Evolutionary conservation across 768 basidiomycete species (phyloP).

Genomic region (Boletus rubropictus): DNA sequence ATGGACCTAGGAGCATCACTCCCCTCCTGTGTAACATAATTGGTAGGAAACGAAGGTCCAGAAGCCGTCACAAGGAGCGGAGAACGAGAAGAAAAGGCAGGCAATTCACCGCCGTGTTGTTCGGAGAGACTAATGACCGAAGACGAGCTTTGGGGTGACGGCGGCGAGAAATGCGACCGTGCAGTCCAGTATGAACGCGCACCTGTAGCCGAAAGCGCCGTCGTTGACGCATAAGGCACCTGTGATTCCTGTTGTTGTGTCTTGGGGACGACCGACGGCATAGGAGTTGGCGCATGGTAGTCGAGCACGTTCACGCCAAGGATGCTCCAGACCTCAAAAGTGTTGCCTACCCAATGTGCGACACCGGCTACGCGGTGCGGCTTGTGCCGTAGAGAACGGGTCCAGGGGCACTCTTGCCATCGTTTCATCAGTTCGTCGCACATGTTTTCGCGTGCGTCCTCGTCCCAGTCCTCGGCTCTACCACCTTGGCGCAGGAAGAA

Average conservation of each 20-base stretch:
- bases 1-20: conserved; percentile 19
- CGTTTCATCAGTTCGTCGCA: conserved; percentile 52
- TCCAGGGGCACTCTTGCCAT: conserved; percentile 71
- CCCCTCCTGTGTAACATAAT: conserved; percentile 5
- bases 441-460: conserved; percentile 43
- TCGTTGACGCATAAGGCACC: conserved; percentile 14
- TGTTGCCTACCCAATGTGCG: conserved; percentile 60
- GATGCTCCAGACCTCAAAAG: conserved; percentile 74
- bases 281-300: conserved; percentile 7
- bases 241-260: conserved; percentile 1
- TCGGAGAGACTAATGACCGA: conserved; percentile 15
- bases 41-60: conserved; percentile 7
- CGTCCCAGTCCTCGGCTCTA: conserved; percentile 60
- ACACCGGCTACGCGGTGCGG: conserved; percentile 1
- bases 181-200: conserved; percentile 22
- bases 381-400: conserved; percentile 35
- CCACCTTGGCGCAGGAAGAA: conserved; percentile 66
- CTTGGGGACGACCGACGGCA: conserved; percentile 1
- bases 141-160: conserved; percentile 10
- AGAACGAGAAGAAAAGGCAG: conserved; percentile 22
- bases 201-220: conserved; percentile 18
- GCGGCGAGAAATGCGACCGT: conserved; percentile 13
- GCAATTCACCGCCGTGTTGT: conserved; percentile 5
- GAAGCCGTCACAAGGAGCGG: conserved; percentile 17
- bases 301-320: conserved; percentile 61